Evolutionary conservation across 2,329 filamentous ascomycete genomes (phyloP), one percentile per base, ranked within the genome.

Genomic region (Phaeosphaeria sp.): DNA sequence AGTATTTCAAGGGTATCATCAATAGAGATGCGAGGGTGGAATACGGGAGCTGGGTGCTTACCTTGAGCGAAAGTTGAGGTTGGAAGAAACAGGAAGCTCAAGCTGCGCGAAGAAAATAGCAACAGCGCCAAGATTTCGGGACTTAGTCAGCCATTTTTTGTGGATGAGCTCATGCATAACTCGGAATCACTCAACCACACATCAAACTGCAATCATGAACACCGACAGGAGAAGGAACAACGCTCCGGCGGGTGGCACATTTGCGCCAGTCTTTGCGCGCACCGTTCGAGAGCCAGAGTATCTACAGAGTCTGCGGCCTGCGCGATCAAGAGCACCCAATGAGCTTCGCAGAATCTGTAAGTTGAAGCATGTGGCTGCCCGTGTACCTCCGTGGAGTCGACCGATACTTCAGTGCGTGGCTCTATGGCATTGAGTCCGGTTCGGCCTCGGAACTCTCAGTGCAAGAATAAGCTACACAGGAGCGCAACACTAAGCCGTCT

Each of bases 171-270:
- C 22, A 25, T 23, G 44, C 44, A 44, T 27, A 9, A 20, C n/a
- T 11, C 5, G 41, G 41, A 18, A 30, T 33, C 50, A 53, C 43
- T 48, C 50, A 11, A 56, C 21, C 21, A 50, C 51, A 62, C 53
- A 52, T 43, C 57, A 36, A 54, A 72, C 65, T 56, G 63, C 70
- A 15, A 36, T 3, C 22, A 69, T 68, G 57, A 73, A 70, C 54
- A 63, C 62, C 13, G 95, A 99, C 77, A 87, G 93, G 77, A 89
- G 94, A 79, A 88, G 95, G 69, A 88, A 97, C 66, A 98, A 98
- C 79, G 92, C 92, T 5, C 95, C 95, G 6, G 83, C 88, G 42
- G 91, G 91, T 52, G 86, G 87, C 25, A 98, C 93, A 9, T 79
- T 84, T 33, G 86, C 92, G 17, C 92, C 93, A 0, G 80, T 92